Conservation (phyloP, 768 basidiomycete genomes). For the Asterophora parasitica region DNA sequence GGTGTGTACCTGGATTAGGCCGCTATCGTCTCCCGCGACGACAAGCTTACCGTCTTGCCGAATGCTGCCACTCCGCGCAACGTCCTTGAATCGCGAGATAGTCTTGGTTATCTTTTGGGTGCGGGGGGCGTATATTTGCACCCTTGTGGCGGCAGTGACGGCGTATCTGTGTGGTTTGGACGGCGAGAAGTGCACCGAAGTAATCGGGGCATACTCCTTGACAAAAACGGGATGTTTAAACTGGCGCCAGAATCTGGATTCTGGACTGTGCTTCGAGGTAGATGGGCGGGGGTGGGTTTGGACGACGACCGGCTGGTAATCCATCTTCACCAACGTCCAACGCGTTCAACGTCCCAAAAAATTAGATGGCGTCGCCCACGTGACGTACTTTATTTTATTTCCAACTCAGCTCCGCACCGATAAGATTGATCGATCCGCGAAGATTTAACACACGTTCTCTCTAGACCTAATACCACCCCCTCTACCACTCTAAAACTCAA, state of each 20-base stretch:
- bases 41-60: conserved; percentile 92
- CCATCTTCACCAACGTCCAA: conserved; percentile 39
- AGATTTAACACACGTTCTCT: conserved; percentile 14
- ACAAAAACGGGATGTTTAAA: conserved; percentile 91
- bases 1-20: conserved; percentile 64
- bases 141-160: conserved; percentile 88
- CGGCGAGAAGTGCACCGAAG: conserved; percentile 87
- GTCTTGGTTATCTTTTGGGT: conserved; percentile 97
- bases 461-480: conserved; percentile 7
- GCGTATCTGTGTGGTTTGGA: conserved; percentile 91
- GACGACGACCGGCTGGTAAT: conserved; percentile 75
- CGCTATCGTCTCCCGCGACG: conserved; percentile 93
- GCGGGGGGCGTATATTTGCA: conserved; percentile 93
- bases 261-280: conserved; percentile 56
- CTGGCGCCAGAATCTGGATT: conserved; percentile 83
- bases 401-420: conserved; percentile 18
- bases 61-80: conserved; percentile 85
- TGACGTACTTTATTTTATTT: conserved; percentile 16
- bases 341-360: conserved; percentile 13
- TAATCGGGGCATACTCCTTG: conserved; percentile 96
- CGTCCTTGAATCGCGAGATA: conserved; percentile 94
- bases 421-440: conserved; percentile 34
- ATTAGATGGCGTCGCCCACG: conserved; percentile 17
- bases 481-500: conserved; percentile 15
- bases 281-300: conserved; percentile 54